A percentile compares a stretch with the other conserved stretches of the same genome.
phyloP scores from a whole-genome alignment of 176 grass and related monocot genomes.

The Raddia guianensis region DNA sequence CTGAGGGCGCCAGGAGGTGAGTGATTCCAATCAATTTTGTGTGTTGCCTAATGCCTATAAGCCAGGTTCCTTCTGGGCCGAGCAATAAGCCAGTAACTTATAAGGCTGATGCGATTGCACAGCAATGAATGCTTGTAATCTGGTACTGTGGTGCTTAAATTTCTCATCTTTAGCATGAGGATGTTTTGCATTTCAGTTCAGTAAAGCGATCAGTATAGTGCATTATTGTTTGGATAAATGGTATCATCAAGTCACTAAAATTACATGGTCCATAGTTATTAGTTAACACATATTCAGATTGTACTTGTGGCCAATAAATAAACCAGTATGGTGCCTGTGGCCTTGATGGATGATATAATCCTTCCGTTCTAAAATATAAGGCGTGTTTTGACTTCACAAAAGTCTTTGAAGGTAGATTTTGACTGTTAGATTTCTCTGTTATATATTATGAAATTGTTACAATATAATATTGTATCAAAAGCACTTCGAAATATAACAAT shows the following conservation, averaged over 20 bases:
- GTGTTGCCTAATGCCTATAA: background rate
- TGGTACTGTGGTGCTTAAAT: background rate
- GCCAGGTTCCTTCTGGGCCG: background rate
- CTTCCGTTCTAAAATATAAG: too few relatives aligned
- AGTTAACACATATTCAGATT: background rate
- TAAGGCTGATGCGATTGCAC: background rate
- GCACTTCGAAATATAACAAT: too few relatives aligned
- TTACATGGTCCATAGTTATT: background rate
- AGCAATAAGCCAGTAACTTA: background rate
- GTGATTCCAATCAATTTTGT: background rate
- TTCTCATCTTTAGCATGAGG: background rate
- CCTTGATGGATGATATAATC: background rate
- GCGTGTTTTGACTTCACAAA: too few relatives aligned
- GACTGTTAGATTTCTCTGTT: too few relatives aligned
- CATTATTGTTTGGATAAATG: background rate
- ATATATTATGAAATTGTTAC: too few relatives aligned
- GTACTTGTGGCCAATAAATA: background rate
- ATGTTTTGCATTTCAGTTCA: background rate
- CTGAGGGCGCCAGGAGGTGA: slow-evolving; percentile 58
- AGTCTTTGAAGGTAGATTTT: too few relatives aligned
- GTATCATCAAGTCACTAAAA: background rate
- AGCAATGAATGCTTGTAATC: background rate
- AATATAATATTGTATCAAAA: too few relatives aligned
- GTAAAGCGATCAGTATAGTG: background rate
- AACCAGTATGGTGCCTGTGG: background rate